phyloP scores from a whole-genome alignment of 2,329 filamentous ascomycete species.

The Colletotrichum sp. region DNA sequence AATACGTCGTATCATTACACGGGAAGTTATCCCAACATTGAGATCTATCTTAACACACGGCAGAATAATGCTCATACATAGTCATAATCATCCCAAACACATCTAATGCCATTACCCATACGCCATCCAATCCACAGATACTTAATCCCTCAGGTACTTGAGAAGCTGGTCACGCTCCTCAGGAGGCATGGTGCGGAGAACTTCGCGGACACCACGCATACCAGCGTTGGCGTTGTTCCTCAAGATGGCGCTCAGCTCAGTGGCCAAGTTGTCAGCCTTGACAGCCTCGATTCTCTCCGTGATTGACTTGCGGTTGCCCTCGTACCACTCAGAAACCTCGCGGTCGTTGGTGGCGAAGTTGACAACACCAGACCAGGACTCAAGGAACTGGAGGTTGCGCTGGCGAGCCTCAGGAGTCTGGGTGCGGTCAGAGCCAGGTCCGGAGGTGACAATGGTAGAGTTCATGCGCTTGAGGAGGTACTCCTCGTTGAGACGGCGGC shows the following conservation, averaged over 20 bases:
- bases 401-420: conserved; percentile 61
- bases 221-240: conserved; percentile 65
- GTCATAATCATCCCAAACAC: conserved; percentile 18
- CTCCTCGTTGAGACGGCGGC: conserved; percentile 95
- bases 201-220: conserved; percentile 85
- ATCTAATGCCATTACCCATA: background rate
- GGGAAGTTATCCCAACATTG: background rate
- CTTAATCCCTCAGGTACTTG: conserved; percentile 55
- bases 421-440: conserved; percentile 38
- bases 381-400: conserved; percentile 75
- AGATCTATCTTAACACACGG: conserved; percentile 14
- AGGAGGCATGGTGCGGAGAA: conserved; percentile 85
- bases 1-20: background rate
- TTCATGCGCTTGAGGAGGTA: conserved; percentile 92
- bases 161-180: conserved; percentile 87
- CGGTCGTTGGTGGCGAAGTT: conserved; percentile 82
- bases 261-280: conserved; percentile 71
- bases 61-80: conserved; percentile 17
- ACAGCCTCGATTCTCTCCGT: conserved; percentile 84
- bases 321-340: conserved; percentile 92
- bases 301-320: conserved; percentile 87
- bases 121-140: background rate
- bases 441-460: conserved; percentile 39
- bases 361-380: conserved; percentile 81
- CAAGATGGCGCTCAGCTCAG: conserved; percentile 50